A percentile compares a stretch with the other conserved stretches of the same genome.
These are phyloP conservation scores for Radiomyces spectabilis DNA, from an alignment of 192 early-diverging fungal species.

Conservation along the genomic window DNA sequence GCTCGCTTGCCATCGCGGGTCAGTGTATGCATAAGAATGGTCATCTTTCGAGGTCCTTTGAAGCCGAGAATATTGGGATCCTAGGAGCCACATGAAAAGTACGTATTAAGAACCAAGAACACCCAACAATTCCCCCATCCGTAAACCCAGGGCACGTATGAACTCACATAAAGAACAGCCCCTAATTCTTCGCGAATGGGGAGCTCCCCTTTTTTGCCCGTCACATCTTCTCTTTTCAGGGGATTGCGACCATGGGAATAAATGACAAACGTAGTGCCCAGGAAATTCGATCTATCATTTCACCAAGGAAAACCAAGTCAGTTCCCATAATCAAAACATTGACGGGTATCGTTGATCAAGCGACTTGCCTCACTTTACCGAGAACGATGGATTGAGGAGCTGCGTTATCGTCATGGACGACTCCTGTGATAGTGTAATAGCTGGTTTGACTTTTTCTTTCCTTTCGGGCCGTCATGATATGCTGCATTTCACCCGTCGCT, in stretches of 20 bases:
- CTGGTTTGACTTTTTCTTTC: constrained; percentile 55
- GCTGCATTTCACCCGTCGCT: constrained; percentile 21
- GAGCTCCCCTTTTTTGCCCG: constrained; percentile 17
- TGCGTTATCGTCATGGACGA: not conserved
- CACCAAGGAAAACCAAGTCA: constrained; percentile 12
- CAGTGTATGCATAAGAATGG: constrained; percentile 69
- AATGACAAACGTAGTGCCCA: constrained; percentile 78
- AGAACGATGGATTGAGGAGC: constrained; percentile 1
- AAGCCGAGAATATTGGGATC: constrained; percentile 83
- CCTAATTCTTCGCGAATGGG: constrained; percentile 62
- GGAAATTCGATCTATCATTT: constrained; percentile 65
- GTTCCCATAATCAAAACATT: constrained; percentile 1
- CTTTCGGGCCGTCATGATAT: constrained; percentile 61
- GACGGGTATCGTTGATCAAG: constrained; percentile 39
- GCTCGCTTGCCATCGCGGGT: constrained; percentile 48
- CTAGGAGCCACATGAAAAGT: constrained; percentile 25
- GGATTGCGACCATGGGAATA: constrained; percentile 52
- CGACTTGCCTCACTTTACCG: constrained; percentile 21
- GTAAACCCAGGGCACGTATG: not conserved
- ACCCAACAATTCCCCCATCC: not conserved
- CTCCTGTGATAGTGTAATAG: constrained; percentile 51
- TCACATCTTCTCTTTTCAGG: constrained; percentile 8
- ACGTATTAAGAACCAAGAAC: not conserved
- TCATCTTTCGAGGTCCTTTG: constrained; percentile 91
- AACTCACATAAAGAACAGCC: constrained; percentile 67